Percentiles rank a stretch among this genome's conserved stretches.
These are phyloP conservation scores for Moesziomyces sp. DNA, from an alignment of 1,284 basidiomycete species.

Conservation along the genomic window DNA sequence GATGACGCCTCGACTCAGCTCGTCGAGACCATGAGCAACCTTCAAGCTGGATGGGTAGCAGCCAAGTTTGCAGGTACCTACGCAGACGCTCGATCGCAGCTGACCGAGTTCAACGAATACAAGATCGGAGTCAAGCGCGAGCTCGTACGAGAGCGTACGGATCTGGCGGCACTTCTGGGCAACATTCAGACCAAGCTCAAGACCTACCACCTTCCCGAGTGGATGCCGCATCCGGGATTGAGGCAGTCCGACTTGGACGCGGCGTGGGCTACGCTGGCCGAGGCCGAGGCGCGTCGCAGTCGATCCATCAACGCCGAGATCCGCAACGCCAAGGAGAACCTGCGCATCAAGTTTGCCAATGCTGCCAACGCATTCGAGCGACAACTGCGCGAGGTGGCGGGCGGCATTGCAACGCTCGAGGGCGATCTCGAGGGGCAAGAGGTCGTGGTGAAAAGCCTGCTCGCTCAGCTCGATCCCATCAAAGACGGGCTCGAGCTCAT, in stretches of 20 bases:
- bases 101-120: slow-evolving; percentile 80
- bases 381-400: slow-evolving; percentile 48
- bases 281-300: slow-evolving; percentile 81
- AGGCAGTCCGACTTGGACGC: slow-evolving; percentile 77
- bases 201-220: slow-evolving; percentile 78
- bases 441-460: slow-evolving; percentile 42
- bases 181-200: slow-evolving; percentile 94
- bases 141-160: slow-evolving; percentile 91
- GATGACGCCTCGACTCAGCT: slow-evolving; percentile 70
- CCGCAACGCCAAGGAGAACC: slow-evolving; percentile 74
- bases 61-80: slow-evolving; percentile 71
- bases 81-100: slow-evolving; percentile 80
- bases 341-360: slow-evolving; percentile 84
- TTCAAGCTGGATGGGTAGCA: slow-evolving; percentile 48
- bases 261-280: slow-evolving; percentile 80
- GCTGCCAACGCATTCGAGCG: slow-evolving; percentile 84
- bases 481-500: slow-evolving; percentile 37
- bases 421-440: slow-evolving; percentile 56
- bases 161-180: slow-evolving; percentile 85
- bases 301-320: slow-evolving; percentile 90
- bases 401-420: slow-evolving; percentile 46
- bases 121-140: slow-evolving; percentile 85
- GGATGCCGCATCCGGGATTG: slow-evolving; percentile 53
- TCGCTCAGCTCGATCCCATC: slow-evolving; percentile 42
- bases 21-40: slow-evolving; percentile 42